Percentiles rank a stretch among this genome's conserved stretches.
Conservation (phyloP, 306 rosid genomes). For the Lathyrus tuberosus region DNA sequence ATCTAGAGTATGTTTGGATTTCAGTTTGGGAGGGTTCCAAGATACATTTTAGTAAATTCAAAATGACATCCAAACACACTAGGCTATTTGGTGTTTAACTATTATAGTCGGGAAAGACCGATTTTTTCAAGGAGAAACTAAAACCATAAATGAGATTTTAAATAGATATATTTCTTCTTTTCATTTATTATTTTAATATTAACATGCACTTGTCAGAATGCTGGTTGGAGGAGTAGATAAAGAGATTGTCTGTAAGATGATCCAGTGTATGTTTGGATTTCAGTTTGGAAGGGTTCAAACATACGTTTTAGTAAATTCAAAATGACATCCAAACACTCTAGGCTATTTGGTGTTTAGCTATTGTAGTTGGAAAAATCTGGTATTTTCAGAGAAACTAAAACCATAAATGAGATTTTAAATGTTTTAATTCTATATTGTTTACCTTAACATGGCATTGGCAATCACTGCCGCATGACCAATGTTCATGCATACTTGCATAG, state of each 20-base stretch:
- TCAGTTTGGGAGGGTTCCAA: conserved; percentile 19
- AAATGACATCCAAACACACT: conserved; percentile 2
- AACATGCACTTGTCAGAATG: conserved; percentile 15
- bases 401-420: conserved; percentile 12
- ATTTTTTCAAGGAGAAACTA: conserved; percentile 18
- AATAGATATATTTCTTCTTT: conserved; percentile 67
- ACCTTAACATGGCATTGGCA: conserved; percentile 1
- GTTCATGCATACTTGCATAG: not conserved
- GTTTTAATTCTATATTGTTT: not conserved
- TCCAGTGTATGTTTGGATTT: conserved; percentile 8
- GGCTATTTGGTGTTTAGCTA: conserved; percentile 22
- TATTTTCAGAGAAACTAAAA: conserved; percentile 24
- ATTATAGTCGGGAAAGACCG: conserved; percentile 20
- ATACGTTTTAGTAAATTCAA: not conserved
- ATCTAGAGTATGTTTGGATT: conserved; percentile 7
- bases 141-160: conserved; percentile 18
- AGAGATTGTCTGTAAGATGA: conserved; percentile 33
- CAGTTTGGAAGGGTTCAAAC: conserved; percentile 26
- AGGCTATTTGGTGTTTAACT: conserved; percentile 23
- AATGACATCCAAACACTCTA: not conserved
- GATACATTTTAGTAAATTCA: conserved; percentile 1
- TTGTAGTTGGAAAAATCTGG: conserved; percentile 20
- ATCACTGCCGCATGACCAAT: not conserved
- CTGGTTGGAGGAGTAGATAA: conserved; percentile 26
- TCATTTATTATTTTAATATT: conserved; percentile 25